Percentiles rank a stretch among this genome's conserved stretches.
phyloP scores from a whole-genome alignment of 495 filamentous ascomycete genomes.

The Patellaria atrata region DNA sequence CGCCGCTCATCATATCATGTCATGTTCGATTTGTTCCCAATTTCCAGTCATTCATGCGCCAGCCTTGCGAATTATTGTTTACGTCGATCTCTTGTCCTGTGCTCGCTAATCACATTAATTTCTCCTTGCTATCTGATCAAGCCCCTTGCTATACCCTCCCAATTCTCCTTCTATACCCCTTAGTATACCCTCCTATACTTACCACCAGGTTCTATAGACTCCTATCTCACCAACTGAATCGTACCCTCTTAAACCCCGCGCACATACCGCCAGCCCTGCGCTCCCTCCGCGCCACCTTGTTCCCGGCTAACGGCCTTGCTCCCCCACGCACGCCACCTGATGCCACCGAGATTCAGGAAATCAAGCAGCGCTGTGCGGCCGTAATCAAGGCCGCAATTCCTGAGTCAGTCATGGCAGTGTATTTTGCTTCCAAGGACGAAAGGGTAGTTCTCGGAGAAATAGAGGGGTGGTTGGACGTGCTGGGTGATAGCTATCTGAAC shows the following conservation, averaged over 20 bases:
- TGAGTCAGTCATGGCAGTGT: slow-evolving; percentile 28
- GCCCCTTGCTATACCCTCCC: too few species aligned
- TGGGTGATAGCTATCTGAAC: slow-evolving; percentile 74
- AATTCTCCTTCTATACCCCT: too few species aligned
- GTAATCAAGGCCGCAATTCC: slow-evolving; percentile 39
- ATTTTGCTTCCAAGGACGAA: slow-evolving; percentile 39
- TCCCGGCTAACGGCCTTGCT: slow-evolving; percentile 58
- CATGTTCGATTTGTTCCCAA: too few species aligned
- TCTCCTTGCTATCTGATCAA: too few species aligned
- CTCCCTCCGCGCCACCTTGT: slow-evolving; percentile 54
- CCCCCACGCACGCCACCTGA: slow-evolving; percentile 26
- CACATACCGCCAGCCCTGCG: slow-evolving; percentile 62
- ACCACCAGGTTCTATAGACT: too few species aligned
- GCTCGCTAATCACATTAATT: too few species aligned
- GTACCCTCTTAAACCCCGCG: slow-evolving; percentile 48
- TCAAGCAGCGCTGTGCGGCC: slow-evolving; percentile 43
- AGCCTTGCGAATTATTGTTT: too few species aligned
- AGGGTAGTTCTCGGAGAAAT: slow-evolving; percentile 32
- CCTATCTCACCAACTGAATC: slow-evolving; percentile 54
- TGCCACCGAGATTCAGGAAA: slow-evolving; percentile 30
- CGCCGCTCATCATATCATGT: too few species aligned
- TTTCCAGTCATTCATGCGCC: too few species aligned
- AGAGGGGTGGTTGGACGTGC: slow-evolving; percentile 50
- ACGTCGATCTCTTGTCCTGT: too few species aligned
- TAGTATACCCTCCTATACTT: too few species aligned